Evolutionary conservation across 495 filamentous ascomycete species (phyloP), one percentile per base, ranked within the genome.

Genomic region (Annulohypoxylon stygium): DNA sequence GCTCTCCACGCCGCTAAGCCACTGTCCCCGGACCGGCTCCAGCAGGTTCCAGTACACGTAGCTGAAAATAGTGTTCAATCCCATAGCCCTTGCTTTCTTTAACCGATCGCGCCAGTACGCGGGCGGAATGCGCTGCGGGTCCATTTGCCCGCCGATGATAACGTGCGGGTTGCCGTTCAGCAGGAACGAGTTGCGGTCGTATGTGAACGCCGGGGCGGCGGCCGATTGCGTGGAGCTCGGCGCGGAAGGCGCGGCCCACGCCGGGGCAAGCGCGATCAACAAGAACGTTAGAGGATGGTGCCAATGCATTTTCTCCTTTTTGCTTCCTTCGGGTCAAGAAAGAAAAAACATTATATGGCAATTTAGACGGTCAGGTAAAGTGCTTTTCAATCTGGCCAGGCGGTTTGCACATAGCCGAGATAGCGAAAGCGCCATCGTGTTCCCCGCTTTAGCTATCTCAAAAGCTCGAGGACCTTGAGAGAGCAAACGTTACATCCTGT

Each of bases 81-180:
- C 83, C 83, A 85, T 85, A 3, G 82, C 78, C 0, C 80, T 67
- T 1, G 81, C 84, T 30, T 83, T 84, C 11, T 59, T 36, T 0
- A 86, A 76, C 7, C 83, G 77, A 60, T 83, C 79, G 10, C 68
- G 66, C 84, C 84, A 86, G 50, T 84, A 81, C 48, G 75, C 62
- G 20, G 76, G 71, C 0, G 83, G 84, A 37, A 86, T 81, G 3
- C 82, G 78, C 65, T 86, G 84, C 0, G 83, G 82, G 51, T 86
- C 84, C 80, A 86, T 86, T 69, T 86, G 84, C 1, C 84, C 84
- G 3, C 84, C 84, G 47, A 85, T 81, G 25, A 86, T 83, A 43
- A 82, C 78, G 67, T 76, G 81, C 12, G 78, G 82, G 48, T 79
- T 72, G 61, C 81, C 81, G 75, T 83, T 50, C 5, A 85, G 78